phyloP scores from a whole-genome alignment of 2,329 filamentous ascomycete species.

The Phyllosticta citribraziliensis region DNA sequence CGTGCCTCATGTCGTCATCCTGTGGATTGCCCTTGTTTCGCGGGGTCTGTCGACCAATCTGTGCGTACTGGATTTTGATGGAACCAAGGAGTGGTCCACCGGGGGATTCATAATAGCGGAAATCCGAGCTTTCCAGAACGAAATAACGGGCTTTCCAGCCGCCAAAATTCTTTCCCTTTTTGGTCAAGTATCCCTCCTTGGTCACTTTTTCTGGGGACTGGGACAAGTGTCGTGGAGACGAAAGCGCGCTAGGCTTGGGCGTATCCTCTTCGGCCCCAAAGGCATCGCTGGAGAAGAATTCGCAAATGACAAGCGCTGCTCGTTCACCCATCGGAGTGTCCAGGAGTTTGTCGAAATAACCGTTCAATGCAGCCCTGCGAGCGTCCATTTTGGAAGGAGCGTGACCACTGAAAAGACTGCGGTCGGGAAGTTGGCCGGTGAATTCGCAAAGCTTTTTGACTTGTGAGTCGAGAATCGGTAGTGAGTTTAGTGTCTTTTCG shows the following conservation, averaged over 20 bases:
- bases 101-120: constrained; percentile 87
- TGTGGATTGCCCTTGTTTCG: constrained; percentile 53
- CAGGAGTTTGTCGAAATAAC: constrained; percentile 76
- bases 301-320: constrained; percentile 73
- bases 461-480: constrained; percentile 72
- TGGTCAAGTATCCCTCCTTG: constrained; percentile 87
- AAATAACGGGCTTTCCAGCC: constrained; percentile 89
- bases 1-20: constrained; percentile 91
- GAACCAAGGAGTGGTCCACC: constrained; percentile 85
- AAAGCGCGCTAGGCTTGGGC: constrained; percentile 21
- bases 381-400: constrained; percentile 89
- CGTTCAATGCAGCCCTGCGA: constrained; percentile 67
- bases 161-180: constrained; percentile 96
- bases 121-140: constrained; percentile 55
- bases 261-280: constrained; percentile 51
- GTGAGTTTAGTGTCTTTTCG: constrained; percentile 78
- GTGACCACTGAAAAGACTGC: constrained; percentile 80
- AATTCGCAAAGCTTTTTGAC: constrained; percentile 67
- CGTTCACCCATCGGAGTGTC: constrained; percentile 71
- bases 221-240: constrained; percentile 32
- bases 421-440: constrained; percentile 69
- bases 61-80: constrained; percentile 82
- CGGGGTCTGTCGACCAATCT: constrained; percentile 68
- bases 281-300: constrained; percentile 65
- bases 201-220: constrained; percentile 48